Evolutionary conservation across 192 early-diverging fungal genomes (phyloP), one percentile per base, ranked within the genome.

Genomic region (Funneliformis mosseae): DNA sequence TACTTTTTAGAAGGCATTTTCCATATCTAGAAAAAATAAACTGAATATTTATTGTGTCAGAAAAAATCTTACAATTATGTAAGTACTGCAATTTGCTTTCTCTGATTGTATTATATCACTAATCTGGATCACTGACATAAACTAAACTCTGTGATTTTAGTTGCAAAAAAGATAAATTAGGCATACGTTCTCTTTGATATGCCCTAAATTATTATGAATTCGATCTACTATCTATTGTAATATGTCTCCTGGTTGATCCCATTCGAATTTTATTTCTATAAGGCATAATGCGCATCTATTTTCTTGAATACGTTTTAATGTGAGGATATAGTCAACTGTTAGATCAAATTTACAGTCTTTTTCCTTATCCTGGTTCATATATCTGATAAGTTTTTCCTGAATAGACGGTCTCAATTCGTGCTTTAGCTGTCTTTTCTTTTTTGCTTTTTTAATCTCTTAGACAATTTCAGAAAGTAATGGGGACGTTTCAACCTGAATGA

Each of bases 401-500:
- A n/a, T 78, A 45, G 39, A 77, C 0, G n/a, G 41, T 25, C 43
- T 78, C 9, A 78, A 66, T 21, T 7, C 11, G 4, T n/a, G 28
- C 41, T 78, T 42, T 8, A 64, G 12, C n/a, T 0, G 0, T 78
- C 66, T 78, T 21, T 78, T 78, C 18, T 78, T 78, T 78, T 23
- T 66, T 48, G 18, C 62, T 1, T 78, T 25, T 9, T 23, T 27
- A 61, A 61, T 42, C 42, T 76, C 55, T n/a, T n/a, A n/a, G n/a
- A n/a, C n/a, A n/a, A n/a, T n/a, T n/a, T n/a, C n/a, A 61, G 74
- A 16, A 75, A 59, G 74, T 76, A 76, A 76, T 61, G 33, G 74
- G 6, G 74, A 28, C 0, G 14, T 38, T 42, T 76, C 55, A 67
- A 78, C 11, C 42, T 10, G 25, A 45, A 78, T 66, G 41, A 67